Percentiles rank a stretch among this genome's conserved stretches.
phyloP scores from a whole-genome alignment of 2,329 filamentous ascomycete species.

The Penicillium sp. region DNA sequence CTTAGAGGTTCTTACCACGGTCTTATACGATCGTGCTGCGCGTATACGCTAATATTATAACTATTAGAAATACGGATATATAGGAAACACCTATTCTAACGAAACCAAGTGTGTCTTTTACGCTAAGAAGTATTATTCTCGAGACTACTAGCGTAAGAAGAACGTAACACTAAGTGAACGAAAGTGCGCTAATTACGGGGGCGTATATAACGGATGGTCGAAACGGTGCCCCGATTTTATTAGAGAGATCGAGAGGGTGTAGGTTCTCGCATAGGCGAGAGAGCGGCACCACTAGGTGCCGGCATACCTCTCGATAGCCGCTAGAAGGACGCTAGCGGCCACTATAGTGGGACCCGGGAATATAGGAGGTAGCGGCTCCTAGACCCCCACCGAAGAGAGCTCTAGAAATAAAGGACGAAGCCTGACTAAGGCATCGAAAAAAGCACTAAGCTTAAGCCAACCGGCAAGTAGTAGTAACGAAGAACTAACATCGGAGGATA shows the following conservation, averaged over 20 bases:
- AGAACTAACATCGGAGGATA: too few species aligned
- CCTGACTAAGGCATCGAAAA: too few species aligned
- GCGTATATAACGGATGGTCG: neutral
- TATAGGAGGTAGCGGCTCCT: neutral
- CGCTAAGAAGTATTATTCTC: neutral
- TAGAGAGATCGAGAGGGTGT: neutral
- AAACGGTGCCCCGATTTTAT: neutral
- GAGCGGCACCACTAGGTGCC: neutral
- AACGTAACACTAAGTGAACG: neutral
- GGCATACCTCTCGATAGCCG: neutral
- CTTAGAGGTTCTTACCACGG: too few species aligned
- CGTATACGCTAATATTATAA: too few species aligned
- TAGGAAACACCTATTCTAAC: too few species aligned
- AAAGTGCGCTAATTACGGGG: neutral
- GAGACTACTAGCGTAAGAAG: neutral
- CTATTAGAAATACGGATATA: too few species aligned
- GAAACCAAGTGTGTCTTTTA: too few species aligned
- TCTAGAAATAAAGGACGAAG: too few species aligned
- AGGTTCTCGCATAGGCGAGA: neutral
- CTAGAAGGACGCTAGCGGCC: fast-evolving
- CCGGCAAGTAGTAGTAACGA: too few species aligned
- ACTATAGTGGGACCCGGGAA: neutral
- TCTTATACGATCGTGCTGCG: too few species aligned
- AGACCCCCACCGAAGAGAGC: neutral
- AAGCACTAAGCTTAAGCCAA: too few species aligned